These are phyloP conservation scores for Lavandula angustifolia DNA, from an alignment of 257 asterid species.

Conservation along the genomic window DNA sequence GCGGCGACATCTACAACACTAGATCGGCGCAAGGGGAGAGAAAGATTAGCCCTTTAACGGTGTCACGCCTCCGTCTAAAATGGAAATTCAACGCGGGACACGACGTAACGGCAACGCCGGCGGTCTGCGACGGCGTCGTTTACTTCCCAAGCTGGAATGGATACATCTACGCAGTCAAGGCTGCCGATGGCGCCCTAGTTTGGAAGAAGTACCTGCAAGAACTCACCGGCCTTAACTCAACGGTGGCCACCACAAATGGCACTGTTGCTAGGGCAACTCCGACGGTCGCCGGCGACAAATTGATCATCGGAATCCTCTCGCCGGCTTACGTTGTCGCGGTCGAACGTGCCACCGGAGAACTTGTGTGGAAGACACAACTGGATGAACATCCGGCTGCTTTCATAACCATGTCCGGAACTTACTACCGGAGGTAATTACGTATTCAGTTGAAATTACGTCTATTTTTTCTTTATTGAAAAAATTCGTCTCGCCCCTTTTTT, in stretches of 20 bases:
- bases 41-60: slow-evolving; percentile 44
- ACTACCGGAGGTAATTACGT: slow-evolving; percentile 39
- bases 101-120: slow-evolving; percentile 46
- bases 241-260: slow-evolving; percentile 24
- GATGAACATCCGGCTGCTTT: slow-evolving; percentile 47
- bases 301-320: slow-evolving; percentile 46
- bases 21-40: slow-evolving; percentile 41
- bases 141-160: slow-evolving; percentile 64
- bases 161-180: slow-evolving; percentile 46
- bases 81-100: slow-evolving; percentile 53
- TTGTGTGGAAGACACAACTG: slow-evolving; percentile 50
- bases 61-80: slow-evolving; percentile 36
- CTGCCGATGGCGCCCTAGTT: slow-evolving; percentile 41
- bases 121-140: slow-evolving; percentile 35
- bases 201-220: slow-evolving; percentile 42
- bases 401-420: slow-evolving; percentile 68
- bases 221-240: slow-evolving; percentile 43
- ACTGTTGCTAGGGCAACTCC: slow-evolving; percentile 54
- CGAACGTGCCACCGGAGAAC: slow-evolving; percentile 41
- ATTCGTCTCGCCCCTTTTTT: too few relatives aligned
- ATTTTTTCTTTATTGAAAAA: too few relatives aligned
- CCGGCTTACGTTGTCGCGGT: slow-evolving; percentile 54
- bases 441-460: too few relatives aligned
- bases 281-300: slow-evolving; percentile 41
- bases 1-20: slow-evolving; percentile 53